phyloP scores from a whole-genome alignment of 176 grass and related monocot genomes.

The Aegilops umbellulata region DNA sequence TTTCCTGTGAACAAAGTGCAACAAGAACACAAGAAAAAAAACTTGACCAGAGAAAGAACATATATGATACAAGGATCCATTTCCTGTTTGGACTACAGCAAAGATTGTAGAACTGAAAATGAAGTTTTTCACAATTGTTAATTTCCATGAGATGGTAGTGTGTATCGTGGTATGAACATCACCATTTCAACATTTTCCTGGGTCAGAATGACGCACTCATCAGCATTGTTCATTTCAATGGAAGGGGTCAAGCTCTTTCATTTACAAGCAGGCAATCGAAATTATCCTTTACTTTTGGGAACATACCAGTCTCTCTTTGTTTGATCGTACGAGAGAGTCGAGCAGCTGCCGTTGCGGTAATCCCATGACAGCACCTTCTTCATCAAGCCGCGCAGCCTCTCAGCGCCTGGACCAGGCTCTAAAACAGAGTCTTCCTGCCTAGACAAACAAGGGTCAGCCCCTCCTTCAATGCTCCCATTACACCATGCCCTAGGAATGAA shows the following conservation, averaged over 20 bases:
- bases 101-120: not conserved
- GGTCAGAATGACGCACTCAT: slow-evolving; percentile 10
- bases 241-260: slow-evolving; percentile 32
- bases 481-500: slow-evolving; percentile 91
- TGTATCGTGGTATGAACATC: not conserved
- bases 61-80: not conserved
- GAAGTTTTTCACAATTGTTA: not conserved
- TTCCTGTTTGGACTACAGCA: not conserved
- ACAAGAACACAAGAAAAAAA: no score
- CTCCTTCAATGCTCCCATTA: slow-evolving; percentile 43
- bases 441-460: slow-evolving; percentile 54
- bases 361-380: slow-evolving; percentile 61
- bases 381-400: slow-evolving; percentile 68
- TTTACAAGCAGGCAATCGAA: slow-evolving; percentile 26
- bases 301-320: slow-evolving; percentile 76
- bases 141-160: not conserved
- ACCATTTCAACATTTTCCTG: slow-evolving; percentile 6
- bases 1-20: no score
- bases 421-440: slow-evolving; percentile 60
- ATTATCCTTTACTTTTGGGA: slow-evolving; percentile 32
- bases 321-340: slow-evolving; percentile 65
- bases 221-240: slow-evolving; percentile 27
- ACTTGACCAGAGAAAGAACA: no score
- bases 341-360: slow-evolving; percentile 80
- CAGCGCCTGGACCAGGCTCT: slow-evolving; percentile 58